Evolutionary conservation across 2,329 filamentous ascomycete species (phyloP).

Genomic region (Exophiala viscosa): DNA sequence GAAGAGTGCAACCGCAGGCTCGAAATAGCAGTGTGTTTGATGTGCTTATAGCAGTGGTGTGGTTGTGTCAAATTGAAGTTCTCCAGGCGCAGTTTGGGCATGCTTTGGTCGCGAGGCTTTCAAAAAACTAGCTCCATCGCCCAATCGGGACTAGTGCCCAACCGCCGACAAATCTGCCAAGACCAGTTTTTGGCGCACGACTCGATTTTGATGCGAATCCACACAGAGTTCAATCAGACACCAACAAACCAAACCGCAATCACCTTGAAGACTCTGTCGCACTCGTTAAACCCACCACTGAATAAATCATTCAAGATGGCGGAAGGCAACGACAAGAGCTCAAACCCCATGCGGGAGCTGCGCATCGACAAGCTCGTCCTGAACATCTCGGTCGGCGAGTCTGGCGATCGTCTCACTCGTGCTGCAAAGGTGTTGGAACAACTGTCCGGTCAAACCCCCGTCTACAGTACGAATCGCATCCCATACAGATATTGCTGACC

Average conservation of each 20-base stretch:
- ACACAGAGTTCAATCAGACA: conserved; percentile 3
- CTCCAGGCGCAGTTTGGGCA: neutral
- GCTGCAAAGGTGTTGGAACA: conserved; percentile 99
- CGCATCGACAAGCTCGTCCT: conserved; percentile 99
- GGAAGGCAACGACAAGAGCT: conserved; percentile 71
- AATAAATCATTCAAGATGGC: conserved; percentile 41
- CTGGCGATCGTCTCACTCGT: conserved; percentile 99
- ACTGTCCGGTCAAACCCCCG: conserved; percentile 97
- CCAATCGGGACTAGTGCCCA: conserved; percentile 1
- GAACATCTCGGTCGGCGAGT: conserved; percentile 99
- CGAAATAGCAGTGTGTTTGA: conserved; percentile 18
- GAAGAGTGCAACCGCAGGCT: conserved; percentile 16
- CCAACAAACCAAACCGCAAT: neutral
- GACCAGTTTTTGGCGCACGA: neutral
- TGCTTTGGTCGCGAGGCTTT: neutral
- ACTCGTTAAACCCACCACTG: conserved; percentile 31
- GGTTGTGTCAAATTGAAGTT: conserved; percentile 1
- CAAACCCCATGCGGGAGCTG: conserved; percentile 99
- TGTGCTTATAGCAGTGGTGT: neutral
- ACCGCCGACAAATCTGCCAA: neutral
- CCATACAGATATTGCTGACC: neutral
- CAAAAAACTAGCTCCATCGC: conserved; percentile 1
- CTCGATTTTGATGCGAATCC: neutral
- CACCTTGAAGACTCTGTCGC: conserved; percentile 25
- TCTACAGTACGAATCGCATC: conserved; percentile 88